These are phyloP conservation scores for Stephanodiscus minutulus DNA, from an alignment of 108 stramenopile genomes.

Conservation along the genomic window DNA sequence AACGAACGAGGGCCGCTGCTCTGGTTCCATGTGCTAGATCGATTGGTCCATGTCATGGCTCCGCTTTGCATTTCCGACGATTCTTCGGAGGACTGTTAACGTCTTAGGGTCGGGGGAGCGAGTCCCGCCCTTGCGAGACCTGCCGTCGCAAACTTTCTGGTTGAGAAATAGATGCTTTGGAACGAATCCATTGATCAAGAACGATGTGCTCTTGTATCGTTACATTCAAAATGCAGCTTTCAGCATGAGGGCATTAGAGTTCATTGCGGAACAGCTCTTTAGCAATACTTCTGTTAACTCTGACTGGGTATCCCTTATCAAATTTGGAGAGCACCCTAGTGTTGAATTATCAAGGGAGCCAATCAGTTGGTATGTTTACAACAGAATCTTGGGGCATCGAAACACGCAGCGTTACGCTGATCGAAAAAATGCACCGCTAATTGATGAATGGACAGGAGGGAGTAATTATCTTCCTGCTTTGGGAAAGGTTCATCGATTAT, in stretches of 20 bases:
- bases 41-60: no score
- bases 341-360: constrained; percentile 35
- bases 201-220: constrained; percentile 41
- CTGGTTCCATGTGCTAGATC: no score
- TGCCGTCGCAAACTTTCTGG: no score
- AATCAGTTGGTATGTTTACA: constrained; percentile 38
- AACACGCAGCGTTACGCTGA: constrained; percentile 19
- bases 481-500: constrained; percentile 12
- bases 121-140: no score
- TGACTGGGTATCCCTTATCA: constrained; percentile 33
- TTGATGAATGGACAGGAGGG: constrained; percentile 7
- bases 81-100: no score
- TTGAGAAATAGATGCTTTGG: no score
- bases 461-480: constrained; percentile 46
- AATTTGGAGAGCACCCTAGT: constrained; percentile 20
- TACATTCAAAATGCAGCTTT: constrained; percentile 43
- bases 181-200: no score
- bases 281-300: constrained; percentile 37
- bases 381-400: constrained; percentile 27
- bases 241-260: constrained; percentile 39
- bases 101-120: no score
- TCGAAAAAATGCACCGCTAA: constrained; percentile 13
- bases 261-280: constrained; percentile 36
- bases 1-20: no score
- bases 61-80: no score